Evolutionary conservation across 140 eudicot genomes (phyloP).

Genomic region (Stevia rebaudiana): DNA sequence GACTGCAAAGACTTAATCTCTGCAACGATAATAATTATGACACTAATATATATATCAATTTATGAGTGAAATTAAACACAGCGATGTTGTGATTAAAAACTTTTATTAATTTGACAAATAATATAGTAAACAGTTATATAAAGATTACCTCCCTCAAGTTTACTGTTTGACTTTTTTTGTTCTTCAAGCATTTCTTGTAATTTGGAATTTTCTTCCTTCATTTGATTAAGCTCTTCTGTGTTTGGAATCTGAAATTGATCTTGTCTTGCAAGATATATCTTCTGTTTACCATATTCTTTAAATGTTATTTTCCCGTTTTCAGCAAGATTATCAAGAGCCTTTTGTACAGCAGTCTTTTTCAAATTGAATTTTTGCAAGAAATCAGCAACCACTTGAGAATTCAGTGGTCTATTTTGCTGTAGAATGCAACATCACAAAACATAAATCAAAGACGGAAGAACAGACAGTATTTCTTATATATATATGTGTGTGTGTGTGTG

Average conservation of each 20-base stretch:
- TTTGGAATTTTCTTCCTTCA: conserved; percentile 79
- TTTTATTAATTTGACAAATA: not conserved
- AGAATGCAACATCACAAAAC: conserved; percentile 7
- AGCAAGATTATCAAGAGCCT: conserved; percentile 83
- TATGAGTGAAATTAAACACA: not conserved
- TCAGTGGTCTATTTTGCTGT: conserved; percentile 96
- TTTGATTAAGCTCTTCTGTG: conserved; percentile 74
- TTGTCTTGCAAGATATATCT: conserved; percentile 87
- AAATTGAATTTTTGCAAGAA: conserved; percentile 86
- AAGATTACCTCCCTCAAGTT: conserved; percentile 72
- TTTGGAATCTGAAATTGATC: conserved; percentile 93
- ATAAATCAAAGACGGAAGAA: not conserved
- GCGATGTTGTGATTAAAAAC: not conserved
- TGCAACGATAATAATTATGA: conserved; percentile 27
- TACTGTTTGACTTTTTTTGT: conserved; percentile 59
- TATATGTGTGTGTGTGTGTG: no score
- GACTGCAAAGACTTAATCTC: conserved; percentile 89
- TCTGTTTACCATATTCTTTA: conserved; percentile 97
- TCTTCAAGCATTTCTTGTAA: conserved; percentile 65
- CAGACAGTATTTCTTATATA: not conserved
- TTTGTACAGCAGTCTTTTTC: conserved; percentile 83
- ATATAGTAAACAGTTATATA: not conserved
- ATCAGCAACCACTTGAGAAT: conserved; percentile 85
- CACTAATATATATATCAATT: not conserved
- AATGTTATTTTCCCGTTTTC: conserved; percentile 75